Conservation (phyloP, 2,329 filamentous ascomycete genomes). For the Cordyceps fumosorosea region DNA sequence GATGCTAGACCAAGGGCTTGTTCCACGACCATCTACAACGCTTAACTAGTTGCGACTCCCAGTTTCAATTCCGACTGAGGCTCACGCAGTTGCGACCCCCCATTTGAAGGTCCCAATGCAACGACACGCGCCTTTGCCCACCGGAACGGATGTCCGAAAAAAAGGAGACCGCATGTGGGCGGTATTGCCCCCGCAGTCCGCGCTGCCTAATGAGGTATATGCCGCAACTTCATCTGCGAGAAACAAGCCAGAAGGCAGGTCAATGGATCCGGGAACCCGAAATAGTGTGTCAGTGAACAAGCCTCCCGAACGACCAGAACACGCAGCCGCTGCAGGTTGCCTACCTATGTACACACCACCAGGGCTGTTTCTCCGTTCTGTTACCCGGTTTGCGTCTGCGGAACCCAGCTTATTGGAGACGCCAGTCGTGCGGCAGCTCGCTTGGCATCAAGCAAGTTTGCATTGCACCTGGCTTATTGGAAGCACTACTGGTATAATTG, state of each 20-base stretch:
- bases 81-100: not conserved
- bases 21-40: not conserved
- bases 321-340: no score
- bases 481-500: not conserved
- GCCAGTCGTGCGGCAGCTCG: constrained; percentile 4
- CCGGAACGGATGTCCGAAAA: no score
- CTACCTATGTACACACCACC: not conserved
- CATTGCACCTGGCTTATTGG: not conserved
- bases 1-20: not conserved
- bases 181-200: not conserved
- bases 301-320: not conserved
- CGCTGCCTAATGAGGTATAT: not conserved
- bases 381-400: not conserved
- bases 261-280: not conserved
- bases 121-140: no score
- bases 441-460: not conserved
- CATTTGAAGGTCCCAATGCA: not conserved
- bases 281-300: not conserved
- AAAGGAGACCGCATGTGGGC: not conserved
- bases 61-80: not conserved
- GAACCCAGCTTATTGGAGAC: constrained; percentile 4
- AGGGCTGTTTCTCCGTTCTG: not conserved
- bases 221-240: not conserved
- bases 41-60: not conserved
- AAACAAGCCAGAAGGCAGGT: not conserved